Conservation (phyloP, 2,329 filamentous ascomycete genomes). For the Talaromyces sp. region DNA sequence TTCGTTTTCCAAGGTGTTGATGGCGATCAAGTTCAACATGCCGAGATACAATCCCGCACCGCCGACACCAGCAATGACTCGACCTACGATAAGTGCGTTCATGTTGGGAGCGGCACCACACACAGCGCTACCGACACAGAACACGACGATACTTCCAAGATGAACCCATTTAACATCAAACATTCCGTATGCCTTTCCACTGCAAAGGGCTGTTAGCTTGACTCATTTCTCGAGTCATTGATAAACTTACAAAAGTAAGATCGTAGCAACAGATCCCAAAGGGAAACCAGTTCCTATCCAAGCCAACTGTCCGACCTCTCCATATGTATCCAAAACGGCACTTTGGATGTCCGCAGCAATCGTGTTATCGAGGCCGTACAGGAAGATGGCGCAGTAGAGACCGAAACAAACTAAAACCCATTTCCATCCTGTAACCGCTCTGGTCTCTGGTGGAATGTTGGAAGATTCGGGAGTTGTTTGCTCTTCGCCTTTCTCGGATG, state of each 20-base stretch:
- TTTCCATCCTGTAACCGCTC: constrained; percentile 2
- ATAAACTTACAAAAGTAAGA: constrained; percentile 36
- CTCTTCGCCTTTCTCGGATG: not conserved
- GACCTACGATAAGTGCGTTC: constrained; percentile 46
- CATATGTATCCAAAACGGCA: constrained; percentile 38
- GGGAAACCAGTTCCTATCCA: constrained; percentile 46
- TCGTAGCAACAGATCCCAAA: constrained; percentile 41
- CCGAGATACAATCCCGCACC: constrained; percentile 35
- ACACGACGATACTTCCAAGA: constrained; percentile 27
- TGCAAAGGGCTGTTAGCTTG: constrained; percentile 14
- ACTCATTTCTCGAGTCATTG: constrained; percentile 23
- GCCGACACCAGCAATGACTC: constrained; percentile 34
- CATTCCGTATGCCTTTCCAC: constrained; percentile 17
- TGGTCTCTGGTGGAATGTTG: not conserved
- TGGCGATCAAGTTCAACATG: constrained; percentile 23
- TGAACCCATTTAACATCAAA: constrained; percentile 49
- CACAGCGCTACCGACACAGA: constrained; percentile 33
- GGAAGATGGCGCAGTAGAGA: constrained; percentile 1
- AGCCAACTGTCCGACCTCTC: constrained; percentile 37
- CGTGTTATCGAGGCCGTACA: constrained; percentile 40
- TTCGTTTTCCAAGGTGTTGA: constrained; percentile 23
- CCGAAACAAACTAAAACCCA: not conserved
- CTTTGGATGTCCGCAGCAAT: constrained; percentile 50
- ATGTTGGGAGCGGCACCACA: constrained; percentile 47
- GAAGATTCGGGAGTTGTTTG: not conserved